Evolutionary conservation across 768 basidiomycete genomes (phyloP), one percentile per base, ranked within the genome.

Genomic region (Mycena vulgaris): DNA sequence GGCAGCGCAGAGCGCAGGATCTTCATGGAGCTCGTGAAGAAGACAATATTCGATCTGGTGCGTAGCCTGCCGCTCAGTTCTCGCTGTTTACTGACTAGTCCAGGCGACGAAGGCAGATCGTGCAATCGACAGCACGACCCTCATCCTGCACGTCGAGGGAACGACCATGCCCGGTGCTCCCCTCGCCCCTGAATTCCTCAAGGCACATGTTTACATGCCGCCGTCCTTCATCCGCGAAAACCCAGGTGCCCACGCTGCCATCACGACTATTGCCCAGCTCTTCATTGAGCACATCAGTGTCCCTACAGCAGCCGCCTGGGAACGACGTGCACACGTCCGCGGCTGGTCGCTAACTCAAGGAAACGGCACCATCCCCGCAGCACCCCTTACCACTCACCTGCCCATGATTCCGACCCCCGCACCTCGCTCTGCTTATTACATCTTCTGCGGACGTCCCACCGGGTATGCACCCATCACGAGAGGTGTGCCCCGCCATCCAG

Each of bases 111-210:
- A n/a, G n/a, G n/a, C n/a, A n/a, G n/a, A n/a, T n/a, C n/a, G n/a
- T n/a, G n/a, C n/a, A n/a, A n/a, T n/a, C n/a, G n/a, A n/a, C n/a
- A n/a, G n/a, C n/a, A n/a, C n/a, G n/a, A 69, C 67, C 7, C 45
- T 69, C 39, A 30, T 69, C 9, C 10, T 69, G 53, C 67, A 69
- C 14, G 33, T 40, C n/a, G 33, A 55, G n/a, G 67, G 67, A 13
- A 69, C 58, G 0, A 60, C 49, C 1, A 11, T 53, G 2, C 67
- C 67, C 14, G 47, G 39, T 3, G 45, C 39, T 3, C 61, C 61
- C 52, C 4, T 27, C 7, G 14, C 61, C 67, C 27, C 31, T 69
- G 6, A 37, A 33, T 21, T 37, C 49, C 23, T 28, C 37, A 1
- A n/a, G n/a, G n/a, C n/a, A n/a, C n/a, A n/a, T n/a, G 39, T 53